Conservation (phyloP, 768 basidiomycete genomes). For the Dacryopinax spathularia region DNA sequence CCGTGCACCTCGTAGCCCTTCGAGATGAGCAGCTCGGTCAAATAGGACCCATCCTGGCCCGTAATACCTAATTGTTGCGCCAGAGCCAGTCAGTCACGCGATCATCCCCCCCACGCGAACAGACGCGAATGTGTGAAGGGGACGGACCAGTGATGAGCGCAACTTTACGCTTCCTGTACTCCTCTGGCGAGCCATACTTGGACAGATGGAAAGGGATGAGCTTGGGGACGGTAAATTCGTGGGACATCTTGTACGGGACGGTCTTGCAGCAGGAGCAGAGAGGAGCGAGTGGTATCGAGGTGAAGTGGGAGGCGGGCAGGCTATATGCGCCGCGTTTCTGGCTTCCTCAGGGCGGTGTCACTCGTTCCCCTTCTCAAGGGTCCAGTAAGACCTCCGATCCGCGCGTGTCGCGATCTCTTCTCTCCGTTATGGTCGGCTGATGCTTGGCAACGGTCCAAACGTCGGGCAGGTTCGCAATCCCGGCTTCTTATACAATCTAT, state of each 20-base stretch:
- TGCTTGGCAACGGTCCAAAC: too few relatives aligned
- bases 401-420: background rate
- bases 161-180: slow-evolving; percentile 82
- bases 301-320: background rate
- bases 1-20: slow-evolving; percentile 91
- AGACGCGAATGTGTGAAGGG: background rate
- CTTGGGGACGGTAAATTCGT: slow-evolving; percentile 5
- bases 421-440: background rate
- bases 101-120: background rate
- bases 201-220: slow-evolving; percentile 8
- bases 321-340: slow-evolving; percentile 1
- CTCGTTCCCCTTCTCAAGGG: background rate
- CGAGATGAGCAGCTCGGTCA: slow-evolving; percentile 68
- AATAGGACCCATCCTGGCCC: slow-evolving; percentile 90
- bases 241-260: background rate
- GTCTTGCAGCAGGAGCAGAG: background rate
- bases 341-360: background rate
- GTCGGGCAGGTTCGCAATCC: too few relatives aligned
- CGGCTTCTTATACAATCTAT: too few relatives aligned
- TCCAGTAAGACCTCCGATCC: background rate
- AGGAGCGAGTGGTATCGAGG: background rate
- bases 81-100: slow-evolving; percentile 5
- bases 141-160: slow-evolving; percentile 75
- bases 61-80: slow-evolving; percentile 63
- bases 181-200: slow-evolving; percentile 40